Evolutionary conservation across 371 early-diverging fungal species (phyloP).

Genomic region (Actinomortierella ambigua): DNA sequence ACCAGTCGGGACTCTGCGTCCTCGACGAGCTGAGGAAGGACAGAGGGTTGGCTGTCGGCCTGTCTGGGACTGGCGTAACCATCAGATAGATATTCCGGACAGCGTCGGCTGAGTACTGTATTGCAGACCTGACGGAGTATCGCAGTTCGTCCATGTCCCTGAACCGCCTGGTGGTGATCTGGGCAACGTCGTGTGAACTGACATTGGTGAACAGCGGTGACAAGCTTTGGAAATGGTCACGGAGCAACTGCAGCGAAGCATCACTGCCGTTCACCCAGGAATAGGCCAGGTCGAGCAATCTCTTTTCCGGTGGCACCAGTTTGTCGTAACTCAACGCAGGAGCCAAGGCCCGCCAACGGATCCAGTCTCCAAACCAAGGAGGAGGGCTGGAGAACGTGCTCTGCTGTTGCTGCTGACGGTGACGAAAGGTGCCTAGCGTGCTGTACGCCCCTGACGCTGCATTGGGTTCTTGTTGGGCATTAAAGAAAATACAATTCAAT

Average conservation of each 20-base stretch:
- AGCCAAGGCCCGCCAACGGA: constrained; percentile 30
- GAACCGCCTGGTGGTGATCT: constrained; percentile 15
- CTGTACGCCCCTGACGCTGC: no score
- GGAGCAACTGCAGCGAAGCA: constrained; percentile 9
- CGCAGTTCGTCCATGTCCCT: constrained; percentile 40
- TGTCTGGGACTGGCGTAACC: no score
- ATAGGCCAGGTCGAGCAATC: constrained; percentile 31
- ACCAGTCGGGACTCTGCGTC: no score
- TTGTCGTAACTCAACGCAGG: neutral
- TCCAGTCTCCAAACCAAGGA: constrained; percentile 26
- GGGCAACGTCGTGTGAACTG: constrained; percentile 6
- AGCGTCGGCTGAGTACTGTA: constrained; percentile 11
- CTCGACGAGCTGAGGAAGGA: no score
- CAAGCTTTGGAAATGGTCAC: constrained; percentile 5
- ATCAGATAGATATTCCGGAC: constrained; percentile 30
- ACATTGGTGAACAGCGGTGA: constrained; percentile 14
- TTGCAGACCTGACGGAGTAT: constrained; percentile 34
- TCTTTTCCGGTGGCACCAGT: no score
- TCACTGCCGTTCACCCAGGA: constrained; percentile 49
- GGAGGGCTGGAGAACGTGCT: no score
- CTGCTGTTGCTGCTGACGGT: no score
- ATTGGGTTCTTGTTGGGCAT: neutral
- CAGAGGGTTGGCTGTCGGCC: no score
- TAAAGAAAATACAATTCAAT: constrained; percentile 24
- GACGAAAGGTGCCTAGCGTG: no score